phyloP scores from a whole-genome alignment of 768 basidiomycete genomes.

The Mycena latifolia region DNA sequence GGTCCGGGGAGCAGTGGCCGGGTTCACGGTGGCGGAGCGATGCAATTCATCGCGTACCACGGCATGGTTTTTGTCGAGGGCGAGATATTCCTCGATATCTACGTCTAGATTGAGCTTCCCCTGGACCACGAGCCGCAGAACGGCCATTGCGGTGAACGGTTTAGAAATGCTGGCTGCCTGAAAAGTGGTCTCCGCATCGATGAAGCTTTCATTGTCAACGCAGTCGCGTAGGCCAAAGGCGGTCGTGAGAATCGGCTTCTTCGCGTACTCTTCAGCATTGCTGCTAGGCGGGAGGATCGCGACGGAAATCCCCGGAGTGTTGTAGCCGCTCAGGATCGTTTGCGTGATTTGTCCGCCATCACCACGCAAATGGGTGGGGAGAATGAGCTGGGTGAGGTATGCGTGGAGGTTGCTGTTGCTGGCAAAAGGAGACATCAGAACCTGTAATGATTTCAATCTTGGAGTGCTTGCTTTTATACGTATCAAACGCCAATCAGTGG shows the following conservation, averaged over 20 bases:
- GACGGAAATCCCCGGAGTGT: slow-evolving; percentile 27
- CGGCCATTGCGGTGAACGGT: slow-evolving; percentile 23
- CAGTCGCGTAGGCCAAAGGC: slow-evolving; percentile 21
- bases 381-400: slow-evolving; percentile 15
- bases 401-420: slow-evolving; percentile 14
- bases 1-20: slow-evolving; percentile 19
- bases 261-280: slow-evolving; percentile 16
- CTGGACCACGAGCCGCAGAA: slow-evolving; percentile 23
- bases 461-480: background rate
- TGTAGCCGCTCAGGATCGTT: slow-evolving; percentile 15
- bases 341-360: slow-evolving; percentile 15
- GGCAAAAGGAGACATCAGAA: background rate
- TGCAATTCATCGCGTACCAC: slow-evolving; percentile 13
- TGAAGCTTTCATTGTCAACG: background rate
- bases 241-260: slow-evolving; percentile 10
- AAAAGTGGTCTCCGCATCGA: slow-evolving; percentile 21
- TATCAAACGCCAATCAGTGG: too few relatives aligned
- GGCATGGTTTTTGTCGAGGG: slow-evolving; percentile 10
- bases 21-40: slow-evolving; percentile 10
- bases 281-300: slow-evolving; percentile 25
- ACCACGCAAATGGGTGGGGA: slow-evolving; percentile 17
- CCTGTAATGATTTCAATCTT: background rate
- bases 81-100: slow-evolving; percentile 22
- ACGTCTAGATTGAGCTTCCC: slow-evolving; percentile 19
- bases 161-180: slow-evolving; percentile 31